A percentile compares a stretch with the other conserved stretches of the same genome.
Evolutionary conservation across 257 asterid genomes (phyloP).

Genomic region (Petunia secreta): DNA sequence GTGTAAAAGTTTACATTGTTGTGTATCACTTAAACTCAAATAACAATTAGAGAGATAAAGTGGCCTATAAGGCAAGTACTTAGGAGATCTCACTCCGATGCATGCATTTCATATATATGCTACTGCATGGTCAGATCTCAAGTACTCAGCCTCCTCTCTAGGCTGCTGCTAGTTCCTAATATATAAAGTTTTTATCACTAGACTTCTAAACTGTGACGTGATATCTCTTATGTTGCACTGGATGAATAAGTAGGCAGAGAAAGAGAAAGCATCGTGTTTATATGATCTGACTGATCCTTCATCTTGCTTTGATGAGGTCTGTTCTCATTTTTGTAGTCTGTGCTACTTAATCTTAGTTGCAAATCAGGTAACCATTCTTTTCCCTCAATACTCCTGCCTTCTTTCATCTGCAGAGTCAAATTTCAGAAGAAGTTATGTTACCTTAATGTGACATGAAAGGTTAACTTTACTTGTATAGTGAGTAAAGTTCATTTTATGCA

Average conservation of each 20-base stretch:
- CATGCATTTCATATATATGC: constrained; percentile 30
- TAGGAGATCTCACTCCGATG: constrained; percentile 70
- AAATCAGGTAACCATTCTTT: constrained; percentile 50
- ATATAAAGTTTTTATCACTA: background rate
- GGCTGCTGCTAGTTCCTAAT: background rate
- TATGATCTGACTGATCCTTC: constrained; percentile 45
- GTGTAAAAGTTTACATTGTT: too few species aligned
- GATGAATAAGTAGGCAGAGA: constrained; percentile 46
- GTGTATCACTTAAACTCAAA: too few species aligned
- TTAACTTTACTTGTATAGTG: too few species aligned
- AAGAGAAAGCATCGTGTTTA: constrained; percentile 82
- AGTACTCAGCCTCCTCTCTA: constrained; percentile 60
- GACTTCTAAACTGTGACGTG: background rate
- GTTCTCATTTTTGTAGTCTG: constrained; percentile 40
- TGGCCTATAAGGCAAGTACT: constrained; percentile 51
- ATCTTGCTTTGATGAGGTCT: constrained; percentile 22
- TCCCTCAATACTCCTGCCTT: constrained; percentile 33
- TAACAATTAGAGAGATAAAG: too few species aligned
- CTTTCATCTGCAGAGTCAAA: constrained; percentile 46
- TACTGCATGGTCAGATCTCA: constrained; percentile 60
- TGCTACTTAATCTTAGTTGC: constrained; percentile 60
- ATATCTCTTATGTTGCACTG: constrained; percentile 26
- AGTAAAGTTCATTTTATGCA: too few species aligned
- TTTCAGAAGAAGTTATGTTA: background rate
- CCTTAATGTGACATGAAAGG: too few species aligned